Evolutionary conservation across 176 grass and related monocot species (phyloP).

Genomic region (Juncus effusus): DNA sequence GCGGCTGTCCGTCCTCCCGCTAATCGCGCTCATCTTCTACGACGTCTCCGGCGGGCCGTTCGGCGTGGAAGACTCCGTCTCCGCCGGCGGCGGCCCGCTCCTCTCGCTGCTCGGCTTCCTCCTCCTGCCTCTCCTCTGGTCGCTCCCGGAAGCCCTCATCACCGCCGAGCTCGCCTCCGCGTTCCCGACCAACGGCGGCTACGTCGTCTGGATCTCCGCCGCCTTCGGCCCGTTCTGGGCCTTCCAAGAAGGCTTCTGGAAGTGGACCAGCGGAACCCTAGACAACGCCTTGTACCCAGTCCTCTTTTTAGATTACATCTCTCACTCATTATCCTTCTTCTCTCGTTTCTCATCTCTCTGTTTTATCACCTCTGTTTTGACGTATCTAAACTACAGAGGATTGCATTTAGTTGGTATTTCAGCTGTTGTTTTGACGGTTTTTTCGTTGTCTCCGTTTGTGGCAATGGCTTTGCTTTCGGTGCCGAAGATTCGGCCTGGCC

Average conservation of each 20-base stretch:
- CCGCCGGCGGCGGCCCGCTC: slow-evolving; percentile 67
- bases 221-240: slow-evolving; percentile 69
- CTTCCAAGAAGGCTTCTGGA: slow-evolving; percentile 88
- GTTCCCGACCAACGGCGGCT: slow-evolving; percentile 81
- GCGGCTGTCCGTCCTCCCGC: slow-evolving; percentile 61
- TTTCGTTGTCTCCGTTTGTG: slow-evolving; percentile 86
- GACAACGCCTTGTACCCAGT: slow-evolving; percentile 97
- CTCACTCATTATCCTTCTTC: slow-evolving; percentile 21
- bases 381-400: slow-evolving; percentile 86
- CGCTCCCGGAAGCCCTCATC: slow-evolving; percentile 76
- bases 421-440: slow-evolving; percentile 70
- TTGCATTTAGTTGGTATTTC: slow-evolving; percentile 78
- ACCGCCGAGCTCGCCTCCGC: slow-evolving; percentile 79
- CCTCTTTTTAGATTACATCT: slow-evolving; percentile 92
- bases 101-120: slow-evolving; percentile 83
- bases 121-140: slow-evolving; percentile 58
- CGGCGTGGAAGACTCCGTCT: slow-evolving; percentile 89
- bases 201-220: slow-evolving; percentile 82
- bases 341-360: slow-evolving; percentile 31
- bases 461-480: slow-evolving; percentile 61
- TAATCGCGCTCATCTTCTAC: slow-evolving; percentile 96
- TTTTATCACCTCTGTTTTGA: slow-evolving; percentile 63
- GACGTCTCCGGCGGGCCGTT: slow-evolving; percentile 89
- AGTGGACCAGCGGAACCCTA: slow-evolving; percentile 78
- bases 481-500: slow-evolving; percentile 59